These are phyloP conservation scores for Euptelea pleiosperma DNA, from an alignment of 164 flowering plant genomes.

Conservation along the genomic window DNA sequence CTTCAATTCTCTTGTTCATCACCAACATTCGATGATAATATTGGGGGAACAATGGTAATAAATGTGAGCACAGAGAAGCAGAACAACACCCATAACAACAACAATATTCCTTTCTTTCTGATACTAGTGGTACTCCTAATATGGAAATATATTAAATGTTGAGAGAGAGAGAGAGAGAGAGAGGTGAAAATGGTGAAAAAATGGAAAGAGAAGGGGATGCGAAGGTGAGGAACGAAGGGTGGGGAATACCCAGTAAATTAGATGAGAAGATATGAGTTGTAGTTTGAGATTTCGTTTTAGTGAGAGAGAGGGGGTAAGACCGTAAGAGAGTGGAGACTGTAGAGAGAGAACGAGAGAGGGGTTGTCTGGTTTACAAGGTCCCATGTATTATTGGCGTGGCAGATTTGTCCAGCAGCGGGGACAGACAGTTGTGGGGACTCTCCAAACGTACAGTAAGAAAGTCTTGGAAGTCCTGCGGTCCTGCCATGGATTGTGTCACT, in stretches of 20 bases:
- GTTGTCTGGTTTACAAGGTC: slow-evolving; percentile 37
- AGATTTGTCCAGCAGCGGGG: slow-evolving; percentile 56
- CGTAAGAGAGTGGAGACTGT: slow-evolving; percentile 13
- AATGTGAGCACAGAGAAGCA: slow-evolving; percentile 8
- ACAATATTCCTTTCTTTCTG: slow-evolving; percentile 2
- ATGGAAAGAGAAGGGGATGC: neutral
- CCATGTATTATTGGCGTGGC: slow-evolving; percentile 52
- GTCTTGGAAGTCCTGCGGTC: slow-evolving; percentile 8
- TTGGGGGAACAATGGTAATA: slow-evolving; percentile 2
- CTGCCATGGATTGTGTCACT: slow-evolving; percentile 19
- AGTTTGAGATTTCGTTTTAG: neutral
- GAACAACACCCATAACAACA: neutral
- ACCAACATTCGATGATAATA: slow-evolving; percentile 5
- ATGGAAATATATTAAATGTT: neutral
- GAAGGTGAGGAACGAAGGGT: slow-evolving; percentile 16
- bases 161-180: neutral
- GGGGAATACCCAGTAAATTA: slow-evolving; percentile 1
- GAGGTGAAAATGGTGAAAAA: neutral
- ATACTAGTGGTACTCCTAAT: neutral
- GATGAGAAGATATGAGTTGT: neutral
- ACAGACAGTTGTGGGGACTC: slow-evolving; percentile 59
- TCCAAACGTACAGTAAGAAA: slow-evolving; percentile 11
- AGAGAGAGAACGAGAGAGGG: slow-evolving; percentile 3
- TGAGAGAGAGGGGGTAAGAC: slow-evolving; percentile 10
- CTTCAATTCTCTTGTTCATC: slow-evolving; percentile 4